phyloP scores from a whole-genome alignment of 1,284 basidiomycete genomes.

The Irpex lacteus region DNA sequence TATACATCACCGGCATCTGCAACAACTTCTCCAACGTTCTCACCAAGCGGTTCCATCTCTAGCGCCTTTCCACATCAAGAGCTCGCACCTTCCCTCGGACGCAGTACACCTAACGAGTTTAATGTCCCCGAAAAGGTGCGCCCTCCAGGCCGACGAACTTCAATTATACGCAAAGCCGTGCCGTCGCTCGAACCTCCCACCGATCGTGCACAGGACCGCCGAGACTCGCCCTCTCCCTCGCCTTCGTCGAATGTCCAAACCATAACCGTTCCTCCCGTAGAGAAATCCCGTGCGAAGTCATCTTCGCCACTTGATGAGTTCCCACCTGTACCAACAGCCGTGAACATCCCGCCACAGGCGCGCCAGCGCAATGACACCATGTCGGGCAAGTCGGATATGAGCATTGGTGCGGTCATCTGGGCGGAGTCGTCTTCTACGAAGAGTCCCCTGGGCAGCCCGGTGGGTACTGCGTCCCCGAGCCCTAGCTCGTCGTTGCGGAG shows the following conservation, averaged over 20 bases:
- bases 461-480: slow-evolving; percentile 2
- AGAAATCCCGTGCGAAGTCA: slow-evolving; percentile 1
- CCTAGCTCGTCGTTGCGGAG: slow-evolving; percentile 1
- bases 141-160: slow-evolving; percentile 16
- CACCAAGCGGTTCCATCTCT: neutral
- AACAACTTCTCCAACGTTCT: neutral
- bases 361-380: neutral
- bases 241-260: neutral
- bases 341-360: neutral
- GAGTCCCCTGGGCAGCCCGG: neutral
- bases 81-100: neutral
- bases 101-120: neutral
- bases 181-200: slow-evolving; percentile 17
- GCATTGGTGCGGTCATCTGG: slow-evolving; percentile 1
- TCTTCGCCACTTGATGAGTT: slow-evolving; percentile 14
- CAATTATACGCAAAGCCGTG: slow-evolving; percentile 24
- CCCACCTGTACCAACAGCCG: slow-evolving; percentile 12
- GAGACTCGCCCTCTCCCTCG: neutral
- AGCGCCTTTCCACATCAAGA: neutral
- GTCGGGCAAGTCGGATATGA: neutral
- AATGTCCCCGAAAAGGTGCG: neutral
- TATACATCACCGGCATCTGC: neutral
- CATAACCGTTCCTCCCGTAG: neutral
- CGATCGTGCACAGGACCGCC: neutral
- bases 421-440: neutral